Percentiles rank a stretch among this genome's conserved stretches.
Conservation (phyloP, 805 yeast species). For the Blastobotrys chiropterorum region DNA sequence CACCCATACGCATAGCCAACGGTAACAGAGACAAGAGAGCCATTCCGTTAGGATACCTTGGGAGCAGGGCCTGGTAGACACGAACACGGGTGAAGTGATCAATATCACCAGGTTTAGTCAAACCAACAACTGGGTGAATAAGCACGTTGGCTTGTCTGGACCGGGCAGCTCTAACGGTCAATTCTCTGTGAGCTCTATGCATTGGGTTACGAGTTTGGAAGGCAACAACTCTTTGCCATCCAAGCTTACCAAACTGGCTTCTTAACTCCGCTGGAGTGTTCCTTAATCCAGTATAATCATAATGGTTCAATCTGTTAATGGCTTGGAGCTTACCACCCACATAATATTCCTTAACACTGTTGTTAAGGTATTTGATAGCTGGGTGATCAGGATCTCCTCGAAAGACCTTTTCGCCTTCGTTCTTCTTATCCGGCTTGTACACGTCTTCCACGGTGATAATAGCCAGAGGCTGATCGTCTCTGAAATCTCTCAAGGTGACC, state of each 20-base stretch:
- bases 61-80: conserved; percentile 86
- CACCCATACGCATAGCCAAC: conserved; percentile 98
- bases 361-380: conserved; percentile 67
- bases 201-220: conserved; percentile 98
- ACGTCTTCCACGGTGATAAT: conserved; percentile 73
- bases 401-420: conserved; percentile 81
- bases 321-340: conserved; percentile 88
- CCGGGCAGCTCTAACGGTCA: conserved; percentile 94
- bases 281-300: conserved; percentile 82
- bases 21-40: conserved; percentile 86
- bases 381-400: conserved; percentile 98
- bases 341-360: conserved; percentile 75
- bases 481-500: conserved; percentile 70
- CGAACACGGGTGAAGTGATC: conserved; percentile 97
- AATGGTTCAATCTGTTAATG: conserved; percentile 75
- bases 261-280: conserved; percentile 89
- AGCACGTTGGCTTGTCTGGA: conserved; percentile 80
- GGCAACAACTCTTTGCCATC: conserved; percentile 89
- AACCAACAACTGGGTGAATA: conserved; percentile 95
- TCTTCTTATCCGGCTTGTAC: conserved; percentile 71
- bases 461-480: conserved; percentile 75
- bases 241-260: conserved; percentile 68
- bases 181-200: conserved; percentile 97
- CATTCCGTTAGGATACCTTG: conserved; percentile 90
- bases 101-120: conserved; percentile 96